Conservation (phyloP, 75 land plant species). For the Adiantum capillusveneris region DNA sequence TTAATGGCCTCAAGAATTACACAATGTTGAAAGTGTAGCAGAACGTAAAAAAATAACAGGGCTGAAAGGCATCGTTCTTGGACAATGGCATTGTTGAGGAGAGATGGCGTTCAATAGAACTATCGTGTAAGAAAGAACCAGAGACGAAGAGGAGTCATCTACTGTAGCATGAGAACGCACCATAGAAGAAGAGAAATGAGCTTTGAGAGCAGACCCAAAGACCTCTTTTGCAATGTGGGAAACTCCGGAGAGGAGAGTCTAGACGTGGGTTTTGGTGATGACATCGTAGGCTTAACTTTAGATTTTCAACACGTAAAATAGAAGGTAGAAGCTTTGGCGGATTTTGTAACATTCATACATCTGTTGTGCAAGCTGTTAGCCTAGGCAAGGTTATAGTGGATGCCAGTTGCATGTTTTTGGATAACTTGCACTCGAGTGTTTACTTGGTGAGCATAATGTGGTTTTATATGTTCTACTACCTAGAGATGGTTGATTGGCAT, state of each 20-base stretch:
- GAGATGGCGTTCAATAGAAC: too few species aligned
- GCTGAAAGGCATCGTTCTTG: too few species aligned
- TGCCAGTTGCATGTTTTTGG: slow-evolving; percentile 12
- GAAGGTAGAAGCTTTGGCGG: background rate
- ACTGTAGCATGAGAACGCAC: background rate
- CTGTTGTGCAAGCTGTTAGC: background rate
- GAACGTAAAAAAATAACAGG: too few species aligned
- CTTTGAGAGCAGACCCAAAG: background rate
- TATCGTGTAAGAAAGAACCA: too few species aligned
- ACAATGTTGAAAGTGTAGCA: too few species aligned
- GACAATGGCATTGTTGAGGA: too few species aligned
- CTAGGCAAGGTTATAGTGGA: slow-evolving; percentile 8
- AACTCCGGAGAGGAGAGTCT: background rate
- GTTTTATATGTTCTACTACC: too few species aligned
- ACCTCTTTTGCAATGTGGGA: background rate
- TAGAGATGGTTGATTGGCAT: too few species aligned
- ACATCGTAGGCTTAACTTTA: background rate
- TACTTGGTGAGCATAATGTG: too few species aligned
- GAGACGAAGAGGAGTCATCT: too few species aligned
- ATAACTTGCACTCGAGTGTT: slow-evolving; percentile 20
- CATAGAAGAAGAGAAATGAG: background rate
- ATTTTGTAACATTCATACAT: background rate
- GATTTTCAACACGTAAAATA: background rate
- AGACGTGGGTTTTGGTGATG: background rate
- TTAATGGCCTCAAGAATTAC: too few species aligned